phyloP scores from a whole-genome alignment of 345 rosid species.

The Streptanthus diversifolius region DNA sequence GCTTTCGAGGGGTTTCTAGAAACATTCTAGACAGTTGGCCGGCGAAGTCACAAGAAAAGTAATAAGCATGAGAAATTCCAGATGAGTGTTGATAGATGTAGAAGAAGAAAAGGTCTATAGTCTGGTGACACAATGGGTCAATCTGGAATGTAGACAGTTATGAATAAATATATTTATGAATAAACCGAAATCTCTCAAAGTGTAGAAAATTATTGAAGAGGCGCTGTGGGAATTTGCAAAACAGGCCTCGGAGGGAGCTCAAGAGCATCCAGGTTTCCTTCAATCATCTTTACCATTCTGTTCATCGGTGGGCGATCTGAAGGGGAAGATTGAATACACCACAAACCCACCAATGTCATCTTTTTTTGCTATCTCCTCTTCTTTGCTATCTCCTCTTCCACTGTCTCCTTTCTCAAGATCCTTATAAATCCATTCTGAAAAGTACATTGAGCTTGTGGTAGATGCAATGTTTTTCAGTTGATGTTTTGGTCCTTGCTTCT shows the following conservation, averaged over 20 bases:
- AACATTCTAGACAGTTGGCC: conserved; percentile 74
- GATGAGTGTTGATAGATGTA: conserved; percentile 69
- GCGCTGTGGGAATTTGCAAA: not conserved
- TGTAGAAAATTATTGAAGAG: conserved; percentile 15
- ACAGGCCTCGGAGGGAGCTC: conserved; percentile 28
- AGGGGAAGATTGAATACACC: conserved; percentile 39
- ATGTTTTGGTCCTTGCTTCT: conserved; percentile 25
- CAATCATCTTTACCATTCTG: conserved; percentile 37
- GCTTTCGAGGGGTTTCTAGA: conserved; percentile 55
- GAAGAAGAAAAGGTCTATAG: conserved; percentile 53
- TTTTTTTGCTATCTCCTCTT: conserved; percentile 27
- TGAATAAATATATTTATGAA: conserved; percentile 7
- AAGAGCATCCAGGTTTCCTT: conserved; percentile 24
- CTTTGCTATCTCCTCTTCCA: conserved; percentile 12
- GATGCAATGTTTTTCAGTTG: not conserved
- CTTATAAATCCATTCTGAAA: conserved; percentile 36
- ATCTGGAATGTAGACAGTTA: conserved; percentile 4
- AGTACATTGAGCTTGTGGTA: conserved; percentile 30
- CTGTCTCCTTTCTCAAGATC: conserved; percentile 23
- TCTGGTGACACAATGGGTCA: conserved; percentile 48
- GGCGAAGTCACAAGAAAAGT: conserved; percentile 55
- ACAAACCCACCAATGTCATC: conserved; percentile 34
- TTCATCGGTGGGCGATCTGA: conserved; percentile 26
- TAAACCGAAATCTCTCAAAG: not conserved
- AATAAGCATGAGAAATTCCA: conserved; percentile 64